Percentiles rank a stretch among this genome's conserved stretches.
phyloP scores from a whole-genome alignment of 2,329 filamentous ascomycete genomes.

The Pseudophaeomoniella oleicola region DNA sequence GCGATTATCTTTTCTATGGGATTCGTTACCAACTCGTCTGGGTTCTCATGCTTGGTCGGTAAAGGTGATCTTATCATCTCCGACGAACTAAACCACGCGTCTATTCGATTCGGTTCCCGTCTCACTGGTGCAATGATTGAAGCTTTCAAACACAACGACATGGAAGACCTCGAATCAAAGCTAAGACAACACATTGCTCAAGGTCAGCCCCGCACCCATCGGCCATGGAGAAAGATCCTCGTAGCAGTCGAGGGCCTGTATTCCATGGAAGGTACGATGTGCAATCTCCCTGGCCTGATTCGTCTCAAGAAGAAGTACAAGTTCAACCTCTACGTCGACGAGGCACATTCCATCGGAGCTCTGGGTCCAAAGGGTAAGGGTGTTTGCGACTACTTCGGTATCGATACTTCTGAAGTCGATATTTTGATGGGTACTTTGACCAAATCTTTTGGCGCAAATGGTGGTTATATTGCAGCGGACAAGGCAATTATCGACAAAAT shows the following conservation, averaged over 20 bases:
- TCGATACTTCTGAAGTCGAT: slow-evolving; percentile 77
- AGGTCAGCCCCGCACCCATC: slow-evolving; percentile 93
- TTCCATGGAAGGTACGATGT: slow-evolving; percentile 99
- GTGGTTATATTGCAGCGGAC: slow-evolving; percentile 83
- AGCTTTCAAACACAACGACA: slow-evolving; percentile 97
- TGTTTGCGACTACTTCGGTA: slow-evolving; percentile 93
- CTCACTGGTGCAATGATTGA: slow-evolving; percentile 88
- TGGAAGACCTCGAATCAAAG: slow-evolving; percentile 69
- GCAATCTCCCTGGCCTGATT: slow-evolving; percentile 82
- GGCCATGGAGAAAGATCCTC: slow-evolving; percentile 98
- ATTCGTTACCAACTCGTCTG: slow-evolving; percentile 86
- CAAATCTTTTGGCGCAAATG: slow-evolving; percentile 96
- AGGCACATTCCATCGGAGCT: slow-evolving; percentile 91
- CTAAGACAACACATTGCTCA: slow-evolving; percentile 89
- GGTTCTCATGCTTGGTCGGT: slow-evolving; percentile 81
- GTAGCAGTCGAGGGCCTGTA: slow-evolving; percentile 94
- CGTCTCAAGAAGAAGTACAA: slow-evolving; percentile 90
- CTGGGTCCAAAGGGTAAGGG: slow-evolving; percentile 77
- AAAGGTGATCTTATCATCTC: slow-evolving; percentile 93
- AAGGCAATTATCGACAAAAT: slow-evolving; percentile 89
- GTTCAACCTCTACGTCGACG: slow-evolving; percentile 88
- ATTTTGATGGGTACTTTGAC: slow-evolving; percentile 97
- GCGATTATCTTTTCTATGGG: slow-evolving; percentile 99
- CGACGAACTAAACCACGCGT: slow-evolving; percentile 94
- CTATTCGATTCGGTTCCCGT: slow-evolving; percentile 87